phyloP scores from a whole-genome alignment of 768 basidiomycete genomes.

The Pulveroboletus sp. region DNA sequence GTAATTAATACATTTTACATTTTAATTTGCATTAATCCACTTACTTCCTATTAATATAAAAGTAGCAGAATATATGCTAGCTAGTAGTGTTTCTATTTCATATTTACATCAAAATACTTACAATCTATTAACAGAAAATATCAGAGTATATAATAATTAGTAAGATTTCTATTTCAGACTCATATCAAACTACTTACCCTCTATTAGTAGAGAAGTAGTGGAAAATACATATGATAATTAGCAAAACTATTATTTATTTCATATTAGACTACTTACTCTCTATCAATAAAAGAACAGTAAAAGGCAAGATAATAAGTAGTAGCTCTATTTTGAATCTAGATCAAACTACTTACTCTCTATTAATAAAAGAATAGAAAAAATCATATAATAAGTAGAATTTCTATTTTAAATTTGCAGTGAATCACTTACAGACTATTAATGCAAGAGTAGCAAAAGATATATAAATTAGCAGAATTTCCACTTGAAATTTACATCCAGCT shows the following conservation, averaged over 20 bases:
- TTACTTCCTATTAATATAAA: too few species aligned
- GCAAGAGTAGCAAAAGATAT: too few species aligned
- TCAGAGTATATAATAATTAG: background rate
- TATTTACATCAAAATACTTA: background rate
- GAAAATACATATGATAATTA: background rate
- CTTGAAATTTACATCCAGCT: too few species aligned
- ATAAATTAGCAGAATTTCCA: too few species aligned
- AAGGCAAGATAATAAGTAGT: rapidly evolving
- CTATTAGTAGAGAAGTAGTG: background rate
- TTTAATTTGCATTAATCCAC: too few species aligned
- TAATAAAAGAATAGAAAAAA: background rate
- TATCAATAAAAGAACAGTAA: background rate
- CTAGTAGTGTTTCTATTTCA: background rate
- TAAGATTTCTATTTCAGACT: background rate
- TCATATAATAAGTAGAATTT: too few species aligned
- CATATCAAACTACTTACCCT: background rate
- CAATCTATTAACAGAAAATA: background rate
- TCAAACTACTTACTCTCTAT: background rate
- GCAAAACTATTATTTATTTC: background rate
- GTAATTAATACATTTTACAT: too few species aligned
- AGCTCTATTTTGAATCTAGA: background rate
- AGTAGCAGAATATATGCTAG: too few species aligned
- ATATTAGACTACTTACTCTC: background rate
- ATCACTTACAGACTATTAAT: too few species aligned
- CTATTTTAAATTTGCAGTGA: too few species aligned